Evolutionary conservation across 2,329 filamentous ascomycete genomes (phyloP), one percentile per base, ranked within the genome.

Genomic region (Fusarium pseudocircinatum): DNA sequence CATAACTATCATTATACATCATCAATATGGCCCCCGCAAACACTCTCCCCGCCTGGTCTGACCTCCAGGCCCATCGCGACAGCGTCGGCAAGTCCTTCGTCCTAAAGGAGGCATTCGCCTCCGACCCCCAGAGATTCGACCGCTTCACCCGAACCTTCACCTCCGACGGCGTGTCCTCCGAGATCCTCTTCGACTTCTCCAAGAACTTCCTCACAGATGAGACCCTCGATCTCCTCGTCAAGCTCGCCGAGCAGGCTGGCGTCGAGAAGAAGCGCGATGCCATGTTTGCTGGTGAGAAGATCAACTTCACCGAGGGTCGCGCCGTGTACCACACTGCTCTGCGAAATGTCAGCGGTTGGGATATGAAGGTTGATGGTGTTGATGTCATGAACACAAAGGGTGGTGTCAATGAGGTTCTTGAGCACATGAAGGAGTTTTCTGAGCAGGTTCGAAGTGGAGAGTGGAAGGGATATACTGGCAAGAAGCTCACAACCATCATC

Each of bases 351-450:
- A 89, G 90, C 82, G 95, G 94, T 82, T 91, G 94, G 89, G 91
- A 89, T 32, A 91, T 93, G 87, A 87, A 94, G 84, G 96, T 98
- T 37, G 92, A 98, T 75, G 96, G 95, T 71, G 87, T 95, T 85
- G 96, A 97, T 81, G 96, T 99, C 79, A 96, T 98, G 82, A 95
- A 93, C 83, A 91, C 92, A 71, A 90, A 95, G 63, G 94, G 95
- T 79, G 96, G 92, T 63, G 96, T 98, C 82, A 95, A 97, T 82
- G 89, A 90, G 42, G 96, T 98, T 65, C 89, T 99, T 64, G 89
- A 97, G 73, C 96, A 99, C 86, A 98, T 99, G 93, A 97, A 97
- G 88, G 94, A 96, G 85, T 99, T 99, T 86, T 95, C 94, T 49
- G 94, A 97, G 86, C 93, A 97, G 85, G 92, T 99, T 65, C 91